phyloP scores from a whole-genome alignment of 768 basidiomycete genomes.

The Collybia mongolica region DNA sequence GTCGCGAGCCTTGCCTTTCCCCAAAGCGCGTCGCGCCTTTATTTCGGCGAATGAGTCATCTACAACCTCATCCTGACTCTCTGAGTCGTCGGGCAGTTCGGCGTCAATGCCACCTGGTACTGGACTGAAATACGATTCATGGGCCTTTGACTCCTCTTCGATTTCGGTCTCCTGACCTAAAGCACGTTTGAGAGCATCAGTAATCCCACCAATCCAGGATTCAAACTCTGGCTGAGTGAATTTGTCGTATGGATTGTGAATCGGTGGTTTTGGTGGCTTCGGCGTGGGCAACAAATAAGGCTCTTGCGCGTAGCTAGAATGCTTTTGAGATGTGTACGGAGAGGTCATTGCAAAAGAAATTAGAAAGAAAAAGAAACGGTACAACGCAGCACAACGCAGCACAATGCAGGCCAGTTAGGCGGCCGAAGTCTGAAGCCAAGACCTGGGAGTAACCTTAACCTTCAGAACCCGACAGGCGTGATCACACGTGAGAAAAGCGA shows the following conservation, averaged over 20 bases:
- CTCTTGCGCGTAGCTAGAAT: constrained; percentile 3
- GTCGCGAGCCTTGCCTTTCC: constrained; percentile 62
- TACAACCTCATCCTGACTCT: constrained; percentile 25
- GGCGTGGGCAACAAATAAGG: constrained; percentile 12
- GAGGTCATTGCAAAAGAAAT: constrained; percentile 10
- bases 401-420: not conserved
- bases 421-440: too few relatives aligned
- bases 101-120: constrained; percentile 12
- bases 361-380: constrained; percentile 1
- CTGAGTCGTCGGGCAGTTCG: constrained; percentile 14
- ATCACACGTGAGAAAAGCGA: not conserved
- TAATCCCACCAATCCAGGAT: constrained; percentile 67
- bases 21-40: constrained; percentile 40
- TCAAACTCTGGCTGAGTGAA: constrained; percentile 70
- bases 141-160: constrained; percentile 3
- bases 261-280: constrained; percentile 40
- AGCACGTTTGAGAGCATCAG: constrained; percentile 53
- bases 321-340: constrained; percentile 11
- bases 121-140: not conserved
- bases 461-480: constrained; percentile 1
- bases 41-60: constrained; percentile 60
- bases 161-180: constrained; percentile 46
- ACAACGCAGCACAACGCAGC: constrained; percentile 2
- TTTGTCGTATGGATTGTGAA: constrained; percentile 73
- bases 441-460: too few relatives aligned